Evolutionary conservation across 2,329 filamentous ascomycete genomes (phyloP).

Genomic region (Ceratocystis smalleyi): DNA sequence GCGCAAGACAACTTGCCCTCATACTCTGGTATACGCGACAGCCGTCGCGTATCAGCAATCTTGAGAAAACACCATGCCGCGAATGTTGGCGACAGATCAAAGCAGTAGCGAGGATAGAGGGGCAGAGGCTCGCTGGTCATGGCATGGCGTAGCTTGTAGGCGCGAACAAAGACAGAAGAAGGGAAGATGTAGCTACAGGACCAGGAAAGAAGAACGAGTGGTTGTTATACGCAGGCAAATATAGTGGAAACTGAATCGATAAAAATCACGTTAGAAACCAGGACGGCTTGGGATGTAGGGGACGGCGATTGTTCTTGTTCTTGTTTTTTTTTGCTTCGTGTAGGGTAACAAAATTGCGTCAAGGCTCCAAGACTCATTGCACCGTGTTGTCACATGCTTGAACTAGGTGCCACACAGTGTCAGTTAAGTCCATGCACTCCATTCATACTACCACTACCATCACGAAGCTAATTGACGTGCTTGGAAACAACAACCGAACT

Average conservation of each 20-base stretch:
- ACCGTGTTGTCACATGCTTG: neutral
- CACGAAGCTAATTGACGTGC: no score
- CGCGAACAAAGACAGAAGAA: neutral
- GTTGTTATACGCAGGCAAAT: no score
- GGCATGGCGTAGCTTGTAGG: constrained; percentile 26
- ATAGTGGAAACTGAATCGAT: no score
- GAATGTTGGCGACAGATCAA: constrained; percentile 45
- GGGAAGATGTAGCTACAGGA: neutral
- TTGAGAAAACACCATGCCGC: constrained; percentile 44
- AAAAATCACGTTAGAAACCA: no score
- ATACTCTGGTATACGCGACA: constrained; percentile 35
- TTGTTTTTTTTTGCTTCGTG: neutral
- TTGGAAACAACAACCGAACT: neutral
- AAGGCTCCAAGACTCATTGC: neutral
- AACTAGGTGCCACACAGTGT: neutral
- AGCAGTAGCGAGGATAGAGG: constrained; percentile 48
- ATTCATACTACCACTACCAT: no score
- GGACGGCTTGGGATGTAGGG: no score
- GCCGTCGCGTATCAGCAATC: constrained; percentile 33
- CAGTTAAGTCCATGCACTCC: neutral
- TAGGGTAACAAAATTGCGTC: neutral
- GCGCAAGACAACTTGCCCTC: constrained; percentile 29
- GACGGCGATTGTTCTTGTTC: no score
- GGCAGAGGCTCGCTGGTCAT: constrained; percentile 29
- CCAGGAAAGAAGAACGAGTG: neutral